These are phyloP conservation scores for Yarrowia porcina DNA, from an alignment of 805 yeast species.

Conservation along the genomic window DNA sequence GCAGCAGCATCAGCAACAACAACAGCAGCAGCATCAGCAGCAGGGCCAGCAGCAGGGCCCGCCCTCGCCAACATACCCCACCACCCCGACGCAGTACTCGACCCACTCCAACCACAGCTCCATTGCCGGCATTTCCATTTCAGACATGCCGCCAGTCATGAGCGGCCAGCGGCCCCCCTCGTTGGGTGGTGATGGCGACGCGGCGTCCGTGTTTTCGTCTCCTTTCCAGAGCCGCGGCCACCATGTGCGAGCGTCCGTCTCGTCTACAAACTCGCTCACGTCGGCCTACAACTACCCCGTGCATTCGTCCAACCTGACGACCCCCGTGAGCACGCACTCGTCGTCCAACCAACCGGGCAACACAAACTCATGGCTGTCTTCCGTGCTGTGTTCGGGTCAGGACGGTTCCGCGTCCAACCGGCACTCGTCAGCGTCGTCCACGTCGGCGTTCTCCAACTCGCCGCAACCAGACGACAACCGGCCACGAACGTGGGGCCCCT, in stretches of 20 bases:
- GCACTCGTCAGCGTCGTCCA: constrained; percentile 13
- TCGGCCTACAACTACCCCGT: constrained; percentile 21
- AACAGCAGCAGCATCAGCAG: constrained; percentile 21
- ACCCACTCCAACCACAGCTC: constrained; percentile 16
- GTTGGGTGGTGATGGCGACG: constrained; percentile 8
- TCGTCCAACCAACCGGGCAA: constrained; percentile 24
- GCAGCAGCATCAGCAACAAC: constrained; percentile 21
- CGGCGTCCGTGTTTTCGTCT: constrained; percentile 5
- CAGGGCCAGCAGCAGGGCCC: constrained; percentile 23
- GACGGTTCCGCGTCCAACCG: constrained; percentile 11
- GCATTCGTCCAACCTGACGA: constrained; percentile 24
- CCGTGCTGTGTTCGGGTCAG: constrained; percentile 29
- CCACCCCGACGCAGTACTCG: constrained; percentile 26
- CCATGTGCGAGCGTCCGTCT: constrained; percentile 16
- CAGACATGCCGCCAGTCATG: constrained; percentile 19
- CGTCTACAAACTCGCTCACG: constrained; percentile 19
- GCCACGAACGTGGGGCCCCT: constrained; percentile 37
- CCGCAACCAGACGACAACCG: constrained; percentile 32
- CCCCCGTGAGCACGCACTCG: constrained; percentile 11
- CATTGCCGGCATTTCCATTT: constrained; percentile 14
- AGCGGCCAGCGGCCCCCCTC: constrained; percentile 15
- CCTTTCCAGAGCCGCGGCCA: constrained; percentile 13
- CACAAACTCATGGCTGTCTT: constrained; percentile 34
- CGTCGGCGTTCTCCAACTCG: constrained; percentile 9
- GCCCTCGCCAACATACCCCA: background rate